A percentile compares a stretch with the other conserved stretches of the same genome.
These are phyloP conservation scores for Trametes meyenii DNA, from an alignment of 768 basidiomycete species.

Conservation along the genomic window DNA sequence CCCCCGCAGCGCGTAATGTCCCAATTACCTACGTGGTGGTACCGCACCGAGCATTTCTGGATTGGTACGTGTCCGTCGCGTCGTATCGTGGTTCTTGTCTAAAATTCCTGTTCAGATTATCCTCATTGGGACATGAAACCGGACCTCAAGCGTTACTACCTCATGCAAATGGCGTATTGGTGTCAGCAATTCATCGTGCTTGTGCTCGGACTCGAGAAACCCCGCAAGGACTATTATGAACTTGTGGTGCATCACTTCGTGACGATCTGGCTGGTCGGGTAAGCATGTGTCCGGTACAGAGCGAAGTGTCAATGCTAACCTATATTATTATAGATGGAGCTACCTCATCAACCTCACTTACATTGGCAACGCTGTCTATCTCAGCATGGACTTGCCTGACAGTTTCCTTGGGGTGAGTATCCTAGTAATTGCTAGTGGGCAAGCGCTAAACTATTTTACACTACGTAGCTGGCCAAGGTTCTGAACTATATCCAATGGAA, in stretches of 20 bases:
- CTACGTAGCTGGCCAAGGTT: constrained; percentile 72
- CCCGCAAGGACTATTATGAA: constrained; percentile 88
- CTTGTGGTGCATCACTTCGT: constrained; percentile 90
- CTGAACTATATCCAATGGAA: constrained; percentile 84
- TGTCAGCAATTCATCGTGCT: constrained; percentile 90
- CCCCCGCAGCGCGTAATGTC: constrained; percentile 74
- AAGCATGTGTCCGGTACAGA: constrained; percentile 27
- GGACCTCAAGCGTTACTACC: constrained; percentile 88
- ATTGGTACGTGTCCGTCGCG: constrained; percentile 50
- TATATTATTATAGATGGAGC: constrained; percentile 63
- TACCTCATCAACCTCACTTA: constrained; percentile 78
- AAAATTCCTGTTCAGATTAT: constrained; percentile 54
- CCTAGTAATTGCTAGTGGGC: not conserved
- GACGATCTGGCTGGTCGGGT: constrained; percentile 94
- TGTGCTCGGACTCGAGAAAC: constrained; percentile 86
- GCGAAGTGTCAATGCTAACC: not conserved
- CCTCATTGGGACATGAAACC: constrained; percentile 89
- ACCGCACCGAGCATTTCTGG: constrained; percentile 83
- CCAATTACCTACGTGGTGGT: constrained; percentile 84
- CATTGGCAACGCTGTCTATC: constrained; percentile 89
- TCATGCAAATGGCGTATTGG: constrained; percentile 95
- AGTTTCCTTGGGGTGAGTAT: constrained; percentile 75
- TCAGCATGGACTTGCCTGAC: constrained; percentile 98
- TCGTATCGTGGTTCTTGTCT: not conserved
- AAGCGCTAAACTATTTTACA: not conserved